Conservation (phyloP, 176 grass and related monocot genomes). For the Carex pumila region DNA sequence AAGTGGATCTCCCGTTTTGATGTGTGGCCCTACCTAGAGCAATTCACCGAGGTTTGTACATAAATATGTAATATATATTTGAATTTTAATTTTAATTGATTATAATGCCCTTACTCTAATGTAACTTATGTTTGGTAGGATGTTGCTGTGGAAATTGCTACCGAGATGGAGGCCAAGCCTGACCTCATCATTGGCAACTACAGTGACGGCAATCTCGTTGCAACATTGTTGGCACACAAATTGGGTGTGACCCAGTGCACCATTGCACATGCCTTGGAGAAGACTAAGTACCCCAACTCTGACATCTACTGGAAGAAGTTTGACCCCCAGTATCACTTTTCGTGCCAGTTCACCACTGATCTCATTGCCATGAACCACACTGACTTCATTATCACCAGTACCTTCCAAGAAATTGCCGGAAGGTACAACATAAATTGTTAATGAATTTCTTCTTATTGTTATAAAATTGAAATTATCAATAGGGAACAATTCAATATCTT, state of each 20-base stretch:
- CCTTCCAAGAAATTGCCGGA: constrained; percentile 99
- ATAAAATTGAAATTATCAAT: neutral
- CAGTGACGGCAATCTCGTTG: constrained; percentile 91
- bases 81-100: neutral
- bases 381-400: constrained; percentile 97
- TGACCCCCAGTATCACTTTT: constrained; percentile 91
- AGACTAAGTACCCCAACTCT: constrained; percentile 95
- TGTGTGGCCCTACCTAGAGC: constrained; percentile 96
- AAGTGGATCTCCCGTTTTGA: constrained; percentile 99
- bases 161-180: constrained; percentile 84
- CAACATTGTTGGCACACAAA: constrained; percentile 83
- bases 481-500: neutral
- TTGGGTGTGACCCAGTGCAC: constrained; percentile 96
- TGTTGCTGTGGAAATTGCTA: constrained; percentile 74
- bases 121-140: constrained; percentile 37
- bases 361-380: constrained; percentile 92
- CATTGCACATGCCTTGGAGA: constrained; percentile 97
- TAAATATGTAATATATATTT: neutral
- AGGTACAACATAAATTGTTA: constrained; percentile 36
- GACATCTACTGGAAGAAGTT: constrained; percentile 96
- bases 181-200: constrained; percentile 97
- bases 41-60: constrained; percentile 70
- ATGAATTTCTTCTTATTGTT: neutral
- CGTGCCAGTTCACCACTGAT: constrained; percentile 94
- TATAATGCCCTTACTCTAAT: constrained; percentile 18